Base-by-base conservation (phyloP, 192 early-diverging fungal genomes). In the Chytriomyces hyalinus region DNA sequence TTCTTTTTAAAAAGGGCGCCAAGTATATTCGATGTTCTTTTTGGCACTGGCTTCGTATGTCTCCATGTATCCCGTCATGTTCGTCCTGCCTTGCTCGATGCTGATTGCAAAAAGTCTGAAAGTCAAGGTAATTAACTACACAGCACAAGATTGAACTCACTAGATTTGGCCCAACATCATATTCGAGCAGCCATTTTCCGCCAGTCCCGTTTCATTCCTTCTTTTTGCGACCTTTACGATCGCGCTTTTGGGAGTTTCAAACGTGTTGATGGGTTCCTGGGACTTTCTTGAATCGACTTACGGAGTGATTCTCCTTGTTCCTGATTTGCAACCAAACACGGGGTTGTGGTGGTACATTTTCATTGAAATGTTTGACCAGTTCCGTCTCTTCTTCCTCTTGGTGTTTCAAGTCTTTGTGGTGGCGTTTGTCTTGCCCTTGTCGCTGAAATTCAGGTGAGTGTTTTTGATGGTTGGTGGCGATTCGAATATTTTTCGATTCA, bases 281-380 rank as follows among this genome's bases (percentile, higher is more conserved):
- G 80, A 86, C 24, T 95, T 93, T 78, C 49, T 95, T 7, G 26
- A 62, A 4, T 75, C 89, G 1, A 90, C 89, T 0, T 95, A 93
- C 77, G 92, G 92, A 7, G 87, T 90, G 9, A 89, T 95, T 9
- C 77, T 96, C 48, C 79, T 87, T 4, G 93, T 96, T 15, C 84
- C 90, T 50, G 98, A 99, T 70, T 81, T 99, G 77, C 93, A 93
- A n/a, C 98, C 97, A 2, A 99, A 97, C 83, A 87, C 97, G 28
- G 98, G 98, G 6, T 80, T 98, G 67, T 97, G 90, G 78, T 99
- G 98, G 98, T 99, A 99, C 85, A 97, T 99, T 83, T 97, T 98
- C 84, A 98, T 95, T 65, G 98, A 99, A 81, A 96, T 99, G 82
- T 99, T 99, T 88, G 97, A 99, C 80, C 94, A 97, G 70, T 99